Percentiles rank a stretch among this genome's conserved stretches.
These are phyloP conservation scores for Candida hungchunana DNA, from an alignment of 805 yeast species.

Conservation along the genomic window DNA sequence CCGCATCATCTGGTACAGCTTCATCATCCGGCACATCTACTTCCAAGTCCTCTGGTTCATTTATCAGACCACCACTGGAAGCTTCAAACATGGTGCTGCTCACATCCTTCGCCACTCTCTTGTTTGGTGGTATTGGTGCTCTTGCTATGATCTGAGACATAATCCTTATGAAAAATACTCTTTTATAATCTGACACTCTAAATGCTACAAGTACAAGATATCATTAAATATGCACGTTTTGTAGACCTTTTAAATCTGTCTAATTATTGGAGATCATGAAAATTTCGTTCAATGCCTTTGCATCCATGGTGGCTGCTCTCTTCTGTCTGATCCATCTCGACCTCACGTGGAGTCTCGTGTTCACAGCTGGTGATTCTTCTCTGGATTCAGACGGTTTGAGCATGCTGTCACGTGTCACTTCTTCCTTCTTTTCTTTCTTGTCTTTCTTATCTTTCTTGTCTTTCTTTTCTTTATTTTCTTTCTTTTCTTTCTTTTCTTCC, in stretches of 20 bases:
- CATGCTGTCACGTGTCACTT: slow-evolving; percentile 39
- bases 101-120: slow-evolving; percentile 31
- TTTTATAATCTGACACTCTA: background rate
- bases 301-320: slow-evolving; percentile 86
- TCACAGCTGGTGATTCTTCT: slow-evolving; percentile 32
- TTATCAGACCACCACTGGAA: slow-evolving; percentile 15
- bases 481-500: slow-evolving; percentile 26
- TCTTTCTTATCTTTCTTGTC: slow-evolving; percentile 30
- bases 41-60: slow-evolving; percentile 18
- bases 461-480: slow-evolving; percentile 26
- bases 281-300: slow-evolving; percentile 84
- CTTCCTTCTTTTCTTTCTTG: slow-evolving; percentile 27
- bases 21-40: slow-evolving; percentile 25
- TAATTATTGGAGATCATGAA: slow-evolving; percentile 68
- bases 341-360: slow-evolving; percentile 68
- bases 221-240: no score
- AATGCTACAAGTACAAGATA: no score
- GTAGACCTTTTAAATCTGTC: background rate
- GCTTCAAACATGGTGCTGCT: slow-evolving; percentile 14
- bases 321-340: slow-evolving; percentile 87
- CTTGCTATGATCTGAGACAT: slow-evolving; percentile 24
- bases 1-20: slow-evolving; percentile 25
- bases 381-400: slow-evolving; percentile 33
- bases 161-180: background rate
- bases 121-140: slow-evolving; percentile 42